Percentiles rank a stretch among this genome's conserved stretches.
These are phyloP conservation scores for Epichloe baconii DNA, from an alignment of 2,329 filamentous ascomycete species.

Conservation along the genomic window DNA sequence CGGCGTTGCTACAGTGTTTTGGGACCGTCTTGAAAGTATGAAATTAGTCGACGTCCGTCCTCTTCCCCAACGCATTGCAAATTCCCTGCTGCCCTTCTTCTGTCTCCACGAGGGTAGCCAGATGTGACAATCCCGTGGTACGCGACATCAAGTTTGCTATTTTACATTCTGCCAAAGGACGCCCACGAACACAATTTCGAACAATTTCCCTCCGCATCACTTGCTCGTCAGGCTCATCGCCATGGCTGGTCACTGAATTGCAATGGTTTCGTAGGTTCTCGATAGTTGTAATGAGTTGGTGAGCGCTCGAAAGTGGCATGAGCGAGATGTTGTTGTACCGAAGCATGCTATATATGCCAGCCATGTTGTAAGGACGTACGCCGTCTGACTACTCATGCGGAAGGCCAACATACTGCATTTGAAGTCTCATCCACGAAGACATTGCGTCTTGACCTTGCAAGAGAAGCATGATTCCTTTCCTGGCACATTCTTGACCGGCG, in stretches of 20 bases:
- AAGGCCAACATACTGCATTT: conserved; percentile 25
- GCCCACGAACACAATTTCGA: conserved; percentile 15
- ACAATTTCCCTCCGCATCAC: background rate
- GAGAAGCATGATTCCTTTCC: conserved; percentile 32
- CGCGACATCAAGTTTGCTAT: conserved; percentile 17
- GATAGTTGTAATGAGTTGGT: conserved; percentile 24
- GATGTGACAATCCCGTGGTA: conserved; percentile 13
- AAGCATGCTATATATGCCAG: conserved; percentile 17
- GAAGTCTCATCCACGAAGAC: conserved; percentile 27
- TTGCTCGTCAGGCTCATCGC: background rate
- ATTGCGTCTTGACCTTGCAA: conserved; percentile 20
- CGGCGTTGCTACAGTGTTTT: background rate
- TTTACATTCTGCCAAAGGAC: conserved; percentile 14
- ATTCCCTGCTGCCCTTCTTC: conserved; percentile 11
- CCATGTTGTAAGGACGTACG: background rate
- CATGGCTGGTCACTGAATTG: background rate
- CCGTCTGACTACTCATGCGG: background rate
- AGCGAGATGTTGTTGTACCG: conserved; percentile 23
- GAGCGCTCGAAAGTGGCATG: conserved; percentile 26
- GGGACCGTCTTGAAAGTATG: conserved; percentile 17
- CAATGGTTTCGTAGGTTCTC: conserved; percentile 22
- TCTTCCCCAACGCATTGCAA: conserved; percentile 14
- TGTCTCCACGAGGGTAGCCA: conserved; percentile 13
- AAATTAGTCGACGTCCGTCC: conserved; percentile 17
- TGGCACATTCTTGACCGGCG: conserved; percentile 22